Percentiles rank a stretch among this genome's conserved stretches.
phyloP scores from a whole-genome alignment of 768 basidiomycete genomes.

The Lepiota brunneoincarnata region DNA sequence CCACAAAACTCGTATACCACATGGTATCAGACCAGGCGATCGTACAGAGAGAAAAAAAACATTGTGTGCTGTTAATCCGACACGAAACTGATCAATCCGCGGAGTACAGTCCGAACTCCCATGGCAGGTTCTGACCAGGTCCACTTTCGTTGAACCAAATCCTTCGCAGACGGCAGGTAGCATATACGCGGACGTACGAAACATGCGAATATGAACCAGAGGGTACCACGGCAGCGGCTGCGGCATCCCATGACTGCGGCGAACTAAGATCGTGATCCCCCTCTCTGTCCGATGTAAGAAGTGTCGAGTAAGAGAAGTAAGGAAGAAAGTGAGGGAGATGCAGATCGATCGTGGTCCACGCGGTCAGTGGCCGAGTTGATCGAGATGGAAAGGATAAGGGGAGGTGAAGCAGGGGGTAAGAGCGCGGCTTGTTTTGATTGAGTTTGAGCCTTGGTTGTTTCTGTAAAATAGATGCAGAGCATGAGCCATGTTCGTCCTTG shows the following conservation, averaged over 20 bases:
- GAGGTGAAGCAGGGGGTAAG: conserved; percentile 61
- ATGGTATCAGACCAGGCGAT: too few relatives aligned
- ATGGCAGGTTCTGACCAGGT: conserved; percentile 53
- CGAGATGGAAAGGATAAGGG: conserved; percentile 62
- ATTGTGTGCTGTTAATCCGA: too few relatives aligned
- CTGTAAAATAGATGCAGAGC: neutral
- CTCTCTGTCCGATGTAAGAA: conserved; percentile 17
- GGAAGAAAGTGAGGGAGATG: conserved; percentile 58
- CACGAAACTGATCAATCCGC: conserved; percentile 13
- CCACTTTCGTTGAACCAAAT: conserved; percentile 71
- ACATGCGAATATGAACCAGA: conserved; percentile 50
- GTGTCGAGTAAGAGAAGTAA: conserved; percentile 49
- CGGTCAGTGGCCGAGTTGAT: conserved; percentile 56
- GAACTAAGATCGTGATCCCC: neutral
- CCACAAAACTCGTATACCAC: too few relatives aligned
- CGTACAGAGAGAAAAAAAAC: too few relatives aligned
- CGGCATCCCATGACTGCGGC: neutral
- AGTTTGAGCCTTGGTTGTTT: neutral
- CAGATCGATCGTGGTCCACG: conserved; percentile 68
- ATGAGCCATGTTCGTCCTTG: neutral
- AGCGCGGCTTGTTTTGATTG: neutral
- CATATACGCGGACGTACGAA: conserved; percentile 71
- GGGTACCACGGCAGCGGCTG: neutral
- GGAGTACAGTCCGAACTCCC: conserved; percentile 75
- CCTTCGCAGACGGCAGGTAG: conserved; percentile 71